Base-by-base conservation (phyloP, 2,329 filamentous ascomycete genomes). In the Colletotrichum destructivum region DNA sequence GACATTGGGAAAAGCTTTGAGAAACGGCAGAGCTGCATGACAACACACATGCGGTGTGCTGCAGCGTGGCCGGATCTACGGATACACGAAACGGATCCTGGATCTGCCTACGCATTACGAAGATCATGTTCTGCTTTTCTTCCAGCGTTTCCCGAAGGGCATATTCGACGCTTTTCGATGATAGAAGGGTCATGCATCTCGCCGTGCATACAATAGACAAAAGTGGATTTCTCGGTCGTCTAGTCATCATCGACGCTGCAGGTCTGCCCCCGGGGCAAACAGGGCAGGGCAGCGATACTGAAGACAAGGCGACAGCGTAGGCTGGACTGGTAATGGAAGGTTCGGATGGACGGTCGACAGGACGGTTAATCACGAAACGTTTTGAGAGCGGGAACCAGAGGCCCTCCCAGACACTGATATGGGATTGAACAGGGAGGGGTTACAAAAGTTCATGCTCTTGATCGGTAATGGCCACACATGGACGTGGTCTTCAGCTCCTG, bases 201-300 rank as follows among this genome's bases (percentile, higher is more conserved):
- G 76, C 76, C 78, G 76, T 77, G 75, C 77, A 80, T 78, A 76
- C 77, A 84, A 88, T 90, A 90, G 88, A 90, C 86, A 89, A 90
- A 90, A 89, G 87, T 87, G 87, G 88, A 88, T 89, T 89, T 88
- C 87, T 89, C 88, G 84, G 86, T 87, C 88, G 83, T 88, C 85
- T 86, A 82, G 85, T 85, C 81, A 73, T 75, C 73, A 79, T 82
- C 78, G 76, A 76, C 77, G 76, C 76, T 62, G 65, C 69, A 60
- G 44, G 59, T 66, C 77, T 78, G 79, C 76, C 74, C 73, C 69
- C 18, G 56, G 69, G 69, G 59, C 69, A 71, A 69, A 55, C 69
- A 76, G 61, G 67, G 70, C 70, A 75, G 75, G 76, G 79, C 75
- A 77, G 67, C 62, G 71, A 69, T 60, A 77, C 74, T 74, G 78